Evolutionary conservation across 495 filamentous ascomycete genomes (phyloP).

Genomic region (Xylaria scruposa): DNA sequence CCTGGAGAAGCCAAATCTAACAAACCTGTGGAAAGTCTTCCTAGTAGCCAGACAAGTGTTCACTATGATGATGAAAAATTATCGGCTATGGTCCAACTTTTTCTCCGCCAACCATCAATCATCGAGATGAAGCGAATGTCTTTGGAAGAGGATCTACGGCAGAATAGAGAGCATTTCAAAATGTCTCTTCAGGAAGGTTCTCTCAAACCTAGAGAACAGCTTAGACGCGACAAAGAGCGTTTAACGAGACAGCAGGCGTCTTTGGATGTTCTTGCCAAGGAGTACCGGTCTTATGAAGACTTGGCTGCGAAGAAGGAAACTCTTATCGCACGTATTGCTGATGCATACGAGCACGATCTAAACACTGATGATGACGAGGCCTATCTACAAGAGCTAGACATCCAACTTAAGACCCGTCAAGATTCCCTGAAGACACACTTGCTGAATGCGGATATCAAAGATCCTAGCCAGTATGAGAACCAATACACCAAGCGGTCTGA

Average conservation of each 20-base stretch:
- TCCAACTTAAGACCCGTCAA: conserved; percentile 40
- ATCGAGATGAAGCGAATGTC: conserved; percentile 39
- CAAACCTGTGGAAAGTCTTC: conserved; percentile 22
- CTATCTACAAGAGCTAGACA: conserved; percentile 44
- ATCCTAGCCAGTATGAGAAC: conserved; percentile 40
- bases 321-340: conserved; percentile 43
- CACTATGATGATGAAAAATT: conserved; percentile 35
- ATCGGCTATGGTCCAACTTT: conserved; percentile 40
- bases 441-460: conserved; percentile 45
- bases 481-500: conserved; percentile 16
- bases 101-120: conserved; percentile 41
- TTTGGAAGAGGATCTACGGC: conserved; percentile 37
- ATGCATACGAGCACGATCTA: conserved; percentile 46
- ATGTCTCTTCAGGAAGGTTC: conserved; percentile 40
- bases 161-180: conserved; percentile 45
- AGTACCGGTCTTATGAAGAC: conserved; percentile 40
- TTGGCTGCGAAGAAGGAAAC: conserved; percentile 42
- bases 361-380: conserved; percentile 50
- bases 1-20: conserved; percentile 21
- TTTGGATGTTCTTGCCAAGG: conserved; percentile 37
- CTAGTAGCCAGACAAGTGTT: conserved; percentile 19
- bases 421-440: conserved; percentile 38
- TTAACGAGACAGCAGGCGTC: conserved; percentile 43
- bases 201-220: conserved; percentile 40
- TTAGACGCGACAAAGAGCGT: conserved; percentile 45